phyloP scores from a whole-genome alignment of 129 eudicot genomes.

The Flaveria brownii region DNA sequence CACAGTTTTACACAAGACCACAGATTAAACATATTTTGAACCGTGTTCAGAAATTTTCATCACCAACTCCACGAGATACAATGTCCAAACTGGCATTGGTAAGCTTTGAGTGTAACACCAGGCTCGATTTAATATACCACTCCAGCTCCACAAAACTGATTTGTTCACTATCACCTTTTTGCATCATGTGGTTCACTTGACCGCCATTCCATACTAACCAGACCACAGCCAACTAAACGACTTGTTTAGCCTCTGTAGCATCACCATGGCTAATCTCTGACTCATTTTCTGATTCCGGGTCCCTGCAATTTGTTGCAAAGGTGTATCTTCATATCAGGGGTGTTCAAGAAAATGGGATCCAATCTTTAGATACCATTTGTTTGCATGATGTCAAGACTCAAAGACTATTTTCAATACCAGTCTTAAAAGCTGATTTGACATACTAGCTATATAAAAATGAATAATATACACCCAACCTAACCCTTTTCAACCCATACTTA shows the following conservation, averaged over 20 bases:
- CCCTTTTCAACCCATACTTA: background rate
- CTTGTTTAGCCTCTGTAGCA: slow-evolving; percentile 8
- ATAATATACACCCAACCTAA: background rate
- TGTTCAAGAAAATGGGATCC: slow-evolving; percentile 5
- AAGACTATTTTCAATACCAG: background rate
- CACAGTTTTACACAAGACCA: slow-evolving; percentile 16
- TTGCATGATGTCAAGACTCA: slow-evolving; percentile 13
- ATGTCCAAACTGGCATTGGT: background rate
- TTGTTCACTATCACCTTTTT: slow-evolving; percentile 17
- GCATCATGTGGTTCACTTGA: slow-evolving; percentile 9
- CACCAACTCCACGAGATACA: background rate
- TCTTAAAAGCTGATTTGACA: background rate
- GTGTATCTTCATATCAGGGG: background rate
- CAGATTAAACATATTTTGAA: background rate
- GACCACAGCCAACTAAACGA: slow-evolving; percentile 24
- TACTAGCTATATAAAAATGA: background rate
- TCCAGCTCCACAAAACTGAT: slow-evolving; percentile 9
- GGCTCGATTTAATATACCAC: slow-evolving; percentile 1
- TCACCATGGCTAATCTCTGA: slow-evolving; percentile 19
- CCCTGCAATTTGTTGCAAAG: slow-evolving; percentile 28
- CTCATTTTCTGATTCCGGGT: slow-evolving; percentile 18
- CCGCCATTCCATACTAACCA: background rate
- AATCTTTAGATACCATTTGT: background rate
- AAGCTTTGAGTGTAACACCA: slow-evolving; percentile 1
- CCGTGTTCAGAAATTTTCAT: background rate